These are phyloP conservation scores for Gamsiella multidivaricata DNA, from an alignment of 192 early-diverging fungal species.

Conservation along the genomic window DNA sequence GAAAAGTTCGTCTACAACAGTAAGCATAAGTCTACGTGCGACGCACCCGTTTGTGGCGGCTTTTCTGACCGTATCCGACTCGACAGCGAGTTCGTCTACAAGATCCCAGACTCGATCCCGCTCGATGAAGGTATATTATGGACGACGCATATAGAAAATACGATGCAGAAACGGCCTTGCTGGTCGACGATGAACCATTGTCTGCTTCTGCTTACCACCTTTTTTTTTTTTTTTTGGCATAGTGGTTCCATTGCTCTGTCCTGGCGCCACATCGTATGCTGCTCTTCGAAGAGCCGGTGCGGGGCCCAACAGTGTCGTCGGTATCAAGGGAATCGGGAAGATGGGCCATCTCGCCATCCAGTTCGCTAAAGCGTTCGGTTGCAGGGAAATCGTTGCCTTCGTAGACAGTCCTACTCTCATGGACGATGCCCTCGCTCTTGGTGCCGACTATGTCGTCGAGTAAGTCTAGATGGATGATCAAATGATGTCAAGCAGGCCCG, in stretches of 20 bases:
- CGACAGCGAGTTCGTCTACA: slow-evolving; percentile 69
- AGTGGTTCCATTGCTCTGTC: slow-evolving; percentile 84
- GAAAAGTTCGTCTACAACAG: slow-evolving; percentile 64
- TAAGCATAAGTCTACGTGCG: slow-evolving; percentile 61
- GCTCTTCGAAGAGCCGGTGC: slow-evolving; percentile 63
- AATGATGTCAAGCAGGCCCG: no score
- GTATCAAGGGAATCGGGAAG: slow-evolving; percentile 73
- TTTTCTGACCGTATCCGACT: slow-evolving; percentile 66
- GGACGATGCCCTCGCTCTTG: no score
- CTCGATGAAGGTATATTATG: slow-evolving; percentile 46
- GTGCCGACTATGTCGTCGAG: slow-evolving; percentile 59
- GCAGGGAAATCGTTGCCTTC: slow-evolving; percentile 63
- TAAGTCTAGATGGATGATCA: slow-evolving; percentile 2
- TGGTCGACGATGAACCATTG: no score
- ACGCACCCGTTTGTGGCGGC: slow-evolving; percentile 60
- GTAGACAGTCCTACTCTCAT: no score
- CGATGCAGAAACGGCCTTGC: no score
- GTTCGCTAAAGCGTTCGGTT: slow-evolving; percentile 63
- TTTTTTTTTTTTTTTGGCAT: not conserved
- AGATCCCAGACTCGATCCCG: slow-evolving; percentile 63
- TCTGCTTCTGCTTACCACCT: not conserved
- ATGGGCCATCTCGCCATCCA: slow-evolving; percentile 77
- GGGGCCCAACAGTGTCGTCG: slow-evolving; percentile 60
- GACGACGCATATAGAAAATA: not conserved
- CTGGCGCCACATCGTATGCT: slow-evolving; percentile 76